A percentile compares a stretch with the other conserved stretches of the same genome.
Evolutionary conservation across 257 asterid species (phyloP).

Genomic region (Buddleja alternifolia): DNA sequence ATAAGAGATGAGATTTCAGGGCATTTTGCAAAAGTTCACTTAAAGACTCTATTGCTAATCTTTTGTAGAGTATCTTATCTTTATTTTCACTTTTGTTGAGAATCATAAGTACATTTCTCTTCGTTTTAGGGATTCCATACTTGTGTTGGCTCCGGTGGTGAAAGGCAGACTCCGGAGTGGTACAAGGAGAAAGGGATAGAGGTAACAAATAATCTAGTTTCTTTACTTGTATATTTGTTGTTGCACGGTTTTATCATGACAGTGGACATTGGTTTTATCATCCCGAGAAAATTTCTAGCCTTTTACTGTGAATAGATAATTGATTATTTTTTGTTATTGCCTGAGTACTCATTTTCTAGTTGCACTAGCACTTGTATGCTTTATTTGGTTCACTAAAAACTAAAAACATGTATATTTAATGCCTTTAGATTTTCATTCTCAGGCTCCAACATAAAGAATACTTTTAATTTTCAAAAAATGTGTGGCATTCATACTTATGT

Average conservation of each 20-base stretch:
- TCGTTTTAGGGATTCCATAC: slow-evolving; percentile 89
- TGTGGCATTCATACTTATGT: neutral
- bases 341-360: neutral
- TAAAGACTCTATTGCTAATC: slow-evolving; percentile 1
- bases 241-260: neutral
- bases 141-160: slow-evolving; percentile 93
- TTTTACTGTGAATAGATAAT: neutral
- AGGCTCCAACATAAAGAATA: neutral
- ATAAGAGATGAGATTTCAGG: slow-evolving; percentile 20
- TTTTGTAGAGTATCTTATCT: neutral
- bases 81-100: neutral
- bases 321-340: neutral
- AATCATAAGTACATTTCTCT: slow-evolving; percentile 26
- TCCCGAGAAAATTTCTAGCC: no score
- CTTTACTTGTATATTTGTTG: slow-evolving; percentile 8
- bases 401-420: neutral
- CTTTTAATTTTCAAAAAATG: neutral
- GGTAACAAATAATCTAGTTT: slow-evolving; percentile 43
- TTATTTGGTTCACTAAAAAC: neutral
- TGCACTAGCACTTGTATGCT: neutral
- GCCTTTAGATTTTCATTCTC: neutral
- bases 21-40: neutral
- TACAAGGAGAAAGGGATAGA: slow-evolving; percentile 96
- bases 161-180: slow-evolving; percentile 98
- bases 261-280: neutral